Evolutionary conservation across 345 rosid species (phyloP).

Genomic region (Euphorbia lathyris): DNA sequence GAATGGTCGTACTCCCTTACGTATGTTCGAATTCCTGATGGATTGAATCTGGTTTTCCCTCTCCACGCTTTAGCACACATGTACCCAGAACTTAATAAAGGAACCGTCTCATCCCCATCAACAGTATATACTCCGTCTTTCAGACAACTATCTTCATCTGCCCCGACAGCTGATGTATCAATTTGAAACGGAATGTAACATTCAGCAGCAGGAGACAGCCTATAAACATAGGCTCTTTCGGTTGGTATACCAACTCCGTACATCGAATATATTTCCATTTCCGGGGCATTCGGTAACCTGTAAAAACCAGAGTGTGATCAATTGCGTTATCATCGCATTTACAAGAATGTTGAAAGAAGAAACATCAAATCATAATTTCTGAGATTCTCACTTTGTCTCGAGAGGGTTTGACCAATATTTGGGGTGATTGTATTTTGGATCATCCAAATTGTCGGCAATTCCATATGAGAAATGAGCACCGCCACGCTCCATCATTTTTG

Average conservation of each 20-base stretch:
- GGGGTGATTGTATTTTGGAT: constrained; percentile 70
- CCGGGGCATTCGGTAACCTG: constrained; percentile 93
- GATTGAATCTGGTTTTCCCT: constrained; percentile 90
- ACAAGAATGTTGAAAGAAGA: neutral
- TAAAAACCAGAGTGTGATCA: constrained; percentile 22
- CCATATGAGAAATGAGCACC: constrained; percentile 84
- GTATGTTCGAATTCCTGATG: constrained; percentile 70
- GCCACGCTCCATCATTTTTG: constrained; percentile 93
- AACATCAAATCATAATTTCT: neutral
- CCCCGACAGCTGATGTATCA: constrained; percentile 61
- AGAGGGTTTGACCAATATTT: constrained; percentile 95
- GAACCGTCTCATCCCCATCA: constrained; percentile 94
- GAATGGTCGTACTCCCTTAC: constrained; percentile 76
- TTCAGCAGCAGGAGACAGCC: constrained; percentile 60
- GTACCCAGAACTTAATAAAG: constrained; percentile 80
- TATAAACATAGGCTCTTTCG: constrained; percentile 83
- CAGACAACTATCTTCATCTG: constrained; percentile 60
- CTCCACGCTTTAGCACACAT: constrained; percentile 98
- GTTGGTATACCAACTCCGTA: constrained; percentile 96
- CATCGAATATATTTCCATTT: constrained; percentile 83
- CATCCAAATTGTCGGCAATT: constrained; percentile 88
- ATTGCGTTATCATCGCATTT: neutral
- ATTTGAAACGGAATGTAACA: constrained; percentile 91
- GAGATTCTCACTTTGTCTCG: constrained; percentile 71
- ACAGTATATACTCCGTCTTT: constrained; percentile 78